Conservation (phyloP, 1,284 basidiomycete genomes). For the Malassezia yamatoensis region DNA sequence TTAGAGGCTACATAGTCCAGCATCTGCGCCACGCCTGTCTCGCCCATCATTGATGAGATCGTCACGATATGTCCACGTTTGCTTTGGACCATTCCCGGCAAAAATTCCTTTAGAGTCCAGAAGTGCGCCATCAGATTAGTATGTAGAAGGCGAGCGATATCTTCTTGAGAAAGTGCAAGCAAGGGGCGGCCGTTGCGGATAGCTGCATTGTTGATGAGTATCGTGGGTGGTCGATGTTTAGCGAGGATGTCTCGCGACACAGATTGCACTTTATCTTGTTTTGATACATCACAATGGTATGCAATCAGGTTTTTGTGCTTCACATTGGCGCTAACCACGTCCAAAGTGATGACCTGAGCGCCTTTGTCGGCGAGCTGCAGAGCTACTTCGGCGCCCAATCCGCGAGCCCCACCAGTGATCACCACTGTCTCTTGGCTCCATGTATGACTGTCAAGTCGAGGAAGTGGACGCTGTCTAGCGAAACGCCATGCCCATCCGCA, state of each 20-base stretch:
- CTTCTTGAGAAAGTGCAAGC: slow-evolving; percentile 64
- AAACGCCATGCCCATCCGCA: neutral
- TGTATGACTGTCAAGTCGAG: neutral
- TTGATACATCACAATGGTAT: slow-evolving; percentile 31
- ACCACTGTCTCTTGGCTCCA: slow-evolving; percentile 28
- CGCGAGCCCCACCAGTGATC: slow-evolving; percentile 59
- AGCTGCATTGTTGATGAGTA: slow-evolving; percentile 92
- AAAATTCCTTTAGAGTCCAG: slow-evolving; percentile 79
- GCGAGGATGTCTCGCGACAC: slow-evolving; percentile 1
- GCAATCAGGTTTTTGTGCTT: slow-evolving; percentile 21
- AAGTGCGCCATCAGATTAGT: slow-evolving; percentile 82
- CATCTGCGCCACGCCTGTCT: slow-evolving; percentile 67
- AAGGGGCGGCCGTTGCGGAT: slow-evolving; percentile 78
- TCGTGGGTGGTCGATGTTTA: slow-evolving; percentile 51
- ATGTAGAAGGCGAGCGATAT: slow-evolving; percentile 60
- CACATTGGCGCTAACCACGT: slow-evolving; percentile 44
- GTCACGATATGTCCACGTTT: slow-evolving; percentile 71
- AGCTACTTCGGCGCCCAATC: slow-evolving; percentile 73
- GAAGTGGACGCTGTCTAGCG: neutral
- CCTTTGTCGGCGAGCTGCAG: slow-evolving; percentile 69
- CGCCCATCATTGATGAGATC: slow-evolving; percentile 62
- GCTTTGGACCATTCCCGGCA: slow-evolving; percentile 73
- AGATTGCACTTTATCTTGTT: neutral
- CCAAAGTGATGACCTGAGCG: slow-evolving; percentile 73
- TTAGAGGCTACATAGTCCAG: slow-evolving; percentile 45